A percentile compares a stretch with the other conserved stretches of the same genome.
Evolutionary conservation across 352 stramenopile species (phyloP).

Genomic region (Pythium chondricola): DNA sequence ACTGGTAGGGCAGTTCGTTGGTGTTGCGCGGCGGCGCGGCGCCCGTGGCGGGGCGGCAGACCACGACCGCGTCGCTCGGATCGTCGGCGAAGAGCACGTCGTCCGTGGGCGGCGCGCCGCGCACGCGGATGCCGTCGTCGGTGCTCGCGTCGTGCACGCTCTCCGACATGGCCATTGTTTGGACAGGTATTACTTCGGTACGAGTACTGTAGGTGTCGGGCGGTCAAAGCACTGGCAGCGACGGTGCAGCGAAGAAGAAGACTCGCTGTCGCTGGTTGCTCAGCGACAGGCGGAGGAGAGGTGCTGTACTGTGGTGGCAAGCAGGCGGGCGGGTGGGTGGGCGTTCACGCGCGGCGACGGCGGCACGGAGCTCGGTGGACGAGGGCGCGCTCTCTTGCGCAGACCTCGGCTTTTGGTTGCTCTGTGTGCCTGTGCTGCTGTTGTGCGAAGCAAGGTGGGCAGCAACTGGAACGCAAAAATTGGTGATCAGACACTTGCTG

Average conservation of each 20-base stretch:
- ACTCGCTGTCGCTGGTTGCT: too few species aligned
- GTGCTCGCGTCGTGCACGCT: slow-evolving; percentile 25
- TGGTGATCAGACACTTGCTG: not conserved
- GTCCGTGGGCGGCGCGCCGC: slow-evolving; percentile 11
- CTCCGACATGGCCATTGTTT: slow-evolving; percentile 38
- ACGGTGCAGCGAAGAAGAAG: too few species aligned
- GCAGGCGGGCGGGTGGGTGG: not conserved
- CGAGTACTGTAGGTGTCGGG: too few species aligned
- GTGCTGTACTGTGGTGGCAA: not conserved
- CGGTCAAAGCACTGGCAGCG: too few species aligned
- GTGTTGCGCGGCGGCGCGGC: slow-evolving; percentile 14
- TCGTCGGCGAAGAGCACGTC: slow-evolving; percentile 18
- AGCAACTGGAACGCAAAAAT: slow-evolving; percentile 20
- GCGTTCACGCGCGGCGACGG: too few species aligned
- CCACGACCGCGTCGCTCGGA: slow-evolving; percentile 1
- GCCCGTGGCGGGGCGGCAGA: slow-evolving; percentile 10
- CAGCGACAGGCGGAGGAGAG: not conserved
- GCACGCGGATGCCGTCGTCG: slow-evolving; percentile 26
- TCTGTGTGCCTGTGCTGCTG: slow-evolving; percentile 1
- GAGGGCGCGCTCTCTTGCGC: not conserved
- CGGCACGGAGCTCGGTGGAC: not conserved
- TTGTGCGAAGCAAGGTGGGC: not conserved
- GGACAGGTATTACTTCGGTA: too few species aligned
- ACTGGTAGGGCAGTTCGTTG: slow-evolving; percentile 22
- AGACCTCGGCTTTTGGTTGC: not conserved